Base-by-base conservation (phyloP, 371 early-diverging fungal genomes). In the Fennellomyces sp. region DNA sequence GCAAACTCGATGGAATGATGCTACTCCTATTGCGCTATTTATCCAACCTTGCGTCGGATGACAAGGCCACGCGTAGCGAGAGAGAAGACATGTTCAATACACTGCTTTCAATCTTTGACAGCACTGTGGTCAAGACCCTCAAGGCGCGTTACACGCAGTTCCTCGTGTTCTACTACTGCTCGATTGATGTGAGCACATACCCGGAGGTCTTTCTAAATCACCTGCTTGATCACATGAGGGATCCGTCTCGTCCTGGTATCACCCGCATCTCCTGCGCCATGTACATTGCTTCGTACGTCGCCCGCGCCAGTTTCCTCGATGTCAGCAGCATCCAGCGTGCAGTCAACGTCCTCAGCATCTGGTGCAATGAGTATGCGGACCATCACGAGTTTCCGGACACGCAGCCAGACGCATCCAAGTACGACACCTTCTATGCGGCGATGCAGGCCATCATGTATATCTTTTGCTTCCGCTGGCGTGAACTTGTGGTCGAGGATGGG, bases 61-160 rank as follows among this genome's bases (percentile, higher is more conserved):
- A 25, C 5, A n/a, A n/a, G n/a, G 45, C 59, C 5, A 23, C 61
- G 4, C 13, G 57, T 2, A 66, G 65, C 23, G 68, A 73, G 21
- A 75, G 70, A 5, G 56, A 68, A 13, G 88, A 87, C 15, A 67
- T 91, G 10, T 94, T 88, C 65, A 54, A 79, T 35, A 69, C 75
- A 7, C 66, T 95, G 17, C 69, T 97, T 25, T 83, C 83, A 27
- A 83, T 94, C 25, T 98, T 97, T 68, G 92, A 92, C 57, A 74
- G 85, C 39, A 76, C 85, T 11, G 80, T 97, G 29, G 72, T 97
- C 42, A 90, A 91, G 11, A 97, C 97, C 0, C 86, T 93, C 70
- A 92, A 91, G 60, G 92, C 94, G 26, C 86, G 96, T 11, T 94
- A 93, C 76, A 91, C 93, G 0, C 98, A 98, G 68, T 97, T 97